These are phyloP conservation scores for Hypoxylon sp. DNA, from an alignment of 2,329 filamentous ascomycete species.

Conservation along the genomic window DNA sequence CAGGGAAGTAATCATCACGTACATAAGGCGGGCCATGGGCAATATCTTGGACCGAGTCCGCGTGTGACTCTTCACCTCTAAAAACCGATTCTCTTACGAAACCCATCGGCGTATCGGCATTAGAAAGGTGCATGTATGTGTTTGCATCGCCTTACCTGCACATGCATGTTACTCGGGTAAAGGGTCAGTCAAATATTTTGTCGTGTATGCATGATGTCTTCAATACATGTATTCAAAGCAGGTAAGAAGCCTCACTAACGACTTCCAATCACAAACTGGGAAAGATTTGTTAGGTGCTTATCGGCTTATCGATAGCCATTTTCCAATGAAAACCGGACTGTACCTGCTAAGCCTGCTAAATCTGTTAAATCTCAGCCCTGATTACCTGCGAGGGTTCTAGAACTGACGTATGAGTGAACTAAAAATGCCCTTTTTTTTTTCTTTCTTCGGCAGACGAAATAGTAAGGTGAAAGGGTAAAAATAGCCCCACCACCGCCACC, in stretches of 20 bases:
- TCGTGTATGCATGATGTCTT: too few species aligned
- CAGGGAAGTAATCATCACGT: conserved; percentile 8
- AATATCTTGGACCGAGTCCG: conserved; percentile 5
- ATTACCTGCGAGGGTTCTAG: conserved; percentile 30
- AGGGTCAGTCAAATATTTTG: neutral
- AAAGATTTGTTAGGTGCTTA: conserved; percentile 14
- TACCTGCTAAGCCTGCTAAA: conserved; percentile 12
- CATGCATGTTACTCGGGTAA: neutral
- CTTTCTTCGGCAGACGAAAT: conserved; percentile 16
- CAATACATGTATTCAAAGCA: too few species aligned
- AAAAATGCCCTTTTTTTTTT: conserved; percentile 15
- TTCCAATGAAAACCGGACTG: neutral
- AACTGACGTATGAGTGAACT: conserved; percentile 40
- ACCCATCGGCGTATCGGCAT: neutral
- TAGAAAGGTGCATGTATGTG: too few species aligned
- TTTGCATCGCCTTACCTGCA: neutral
- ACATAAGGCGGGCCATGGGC: neutral
- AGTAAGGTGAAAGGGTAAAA: conserved; percentile 35
- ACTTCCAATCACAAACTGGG: neutral
- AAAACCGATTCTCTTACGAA: neutral
- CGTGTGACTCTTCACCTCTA: conserved; percentile 9
- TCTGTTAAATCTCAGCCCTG: conserved; percentile 22
- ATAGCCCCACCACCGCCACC: conserved; percentile 42
- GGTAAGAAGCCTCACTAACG: neutral
- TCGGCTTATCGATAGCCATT: conserved; percentile 27